Evolutionary conservation across 1,284 basidiomycete species (phyloP), one percentile per base, ranked within the genome.

Genomic region (Fomitopsis palustris): DNA sequence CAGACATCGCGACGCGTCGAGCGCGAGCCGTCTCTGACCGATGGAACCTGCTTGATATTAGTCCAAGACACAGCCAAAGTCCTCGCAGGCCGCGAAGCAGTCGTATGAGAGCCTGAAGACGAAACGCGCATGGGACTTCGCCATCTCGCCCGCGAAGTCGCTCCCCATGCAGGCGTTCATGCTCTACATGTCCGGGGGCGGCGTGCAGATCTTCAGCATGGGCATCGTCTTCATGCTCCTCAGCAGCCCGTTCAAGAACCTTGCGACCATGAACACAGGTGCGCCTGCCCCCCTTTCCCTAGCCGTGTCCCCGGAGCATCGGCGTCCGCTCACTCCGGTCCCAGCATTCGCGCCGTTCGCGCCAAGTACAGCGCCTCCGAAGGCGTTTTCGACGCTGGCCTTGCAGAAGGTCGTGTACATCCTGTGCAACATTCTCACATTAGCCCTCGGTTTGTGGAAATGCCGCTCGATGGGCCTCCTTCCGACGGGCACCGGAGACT

Each of bases 151-250:
- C 0, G 92, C 91, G 43, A 95, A 96, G 74, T 86, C 87, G 12
- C 81, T 96, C 23, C 94, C 94, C 4, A 96, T 96, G 94, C 93
- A 96, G 70, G 92, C 87, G 1, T 90, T 96, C 77, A 96, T 96
- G 94, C 81, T 96, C 45, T 96, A 96, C 83, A 95, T 96, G 88
- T 95, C 93, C 25, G 94, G 94, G 42, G 88, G 92, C 27, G 92
- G 93, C 47, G 88, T 96, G 12, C 94, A 96, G 75, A 90, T 96
- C 54, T 96, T 96, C 74, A 95, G 92, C 72, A 92, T 96, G 78
- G 93, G 93, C 47, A 95, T 94, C 72, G 90, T 96, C 38, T 89
- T 93, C 70, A 94, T 94, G 91, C 81, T 96, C 12, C 80, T 96
- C 60, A 79, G 92, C 55, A 82, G 85, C 17, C 93, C 94, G 0